Evolutionary conservation across 371 early-diverging fungal genomes (phyloP), one percentile per base, ranked within the genome.

Genomic region (Actinomortierella ambigua): DNA sequence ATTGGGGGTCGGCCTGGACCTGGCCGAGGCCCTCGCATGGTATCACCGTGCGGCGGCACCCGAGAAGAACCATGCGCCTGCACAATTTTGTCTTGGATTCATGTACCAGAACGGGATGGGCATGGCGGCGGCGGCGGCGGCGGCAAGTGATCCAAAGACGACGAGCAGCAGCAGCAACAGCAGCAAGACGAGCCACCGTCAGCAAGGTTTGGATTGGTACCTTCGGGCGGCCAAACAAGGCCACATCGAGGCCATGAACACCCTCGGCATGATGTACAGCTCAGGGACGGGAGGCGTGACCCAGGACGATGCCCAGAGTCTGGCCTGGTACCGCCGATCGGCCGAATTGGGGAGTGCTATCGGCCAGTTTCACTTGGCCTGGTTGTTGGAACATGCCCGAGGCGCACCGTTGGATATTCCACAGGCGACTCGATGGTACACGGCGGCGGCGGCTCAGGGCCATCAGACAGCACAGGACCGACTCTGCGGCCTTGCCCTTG

Each of bases 71-170:
- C 91, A 92, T 75, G 85, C 89, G 39, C 90, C 88, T 77, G 94
- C 92, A 20, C 93, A 88, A 79, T 93, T 92, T 66, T 78, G 84
- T 13, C 80, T 93, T 3, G 95, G 93, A 5, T 91, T 88, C 59
- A 94, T 92, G 65, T 86, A 88, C 57, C 91, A 93, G 75, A 88
- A 90, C 58, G 96, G 95, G 20, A 87, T 93, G 48, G 96, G 96
- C n/a, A 75, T 85, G 4, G 34, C n/a, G n/a, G n/a, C n/a, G n/a
- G n/a, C n/a, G n/a, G n/a, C n/a, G n/a, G n/a, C n/a, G n/a, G n/a
- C n/a, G n/a, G n/a, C n/a, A n/a, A n/a, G n/a, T n/a, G n/a, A n/a
- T n/a, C n/a, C n/a, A n/a, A n/a, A n/a, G n/a, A n/a, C n/a, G n/a
- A n/a, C n/a, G n/a, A n/a, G n/a, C n/a, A n/a, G n/a, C n/a, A n/a